phyloP scores from a whole-genome alignment of 176 grass and related monocot genomes.

The Sorghum bicolor region DNA sequence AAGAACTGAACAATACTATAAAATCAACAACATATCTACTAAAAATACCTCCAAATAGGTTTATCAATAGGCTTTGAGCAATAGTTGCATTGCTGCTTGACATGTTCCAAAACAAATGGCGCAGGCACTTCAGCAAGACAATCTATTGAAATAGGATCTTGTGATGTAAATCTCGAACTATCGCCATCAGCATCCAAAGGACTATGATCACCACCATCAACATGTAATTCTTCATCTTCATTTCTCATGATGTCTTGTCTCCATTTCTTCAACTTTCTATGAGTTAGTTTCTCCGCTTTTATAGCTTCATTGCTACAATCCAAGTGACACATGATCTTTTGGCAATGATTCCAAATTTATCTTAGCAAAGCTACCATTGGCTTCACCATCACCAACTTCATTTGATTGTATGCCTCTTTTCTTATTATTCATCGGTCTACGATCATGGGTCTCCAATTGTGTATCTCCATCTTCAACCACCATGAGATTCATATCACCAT shows the following conservation, averaged over 20 bases:
- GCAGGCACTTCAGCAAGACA: background rate
- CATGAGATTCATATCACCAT: background rate
- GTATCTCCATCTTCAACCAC: background rate
- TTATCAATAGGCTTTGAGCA: constrained; percentile 1
- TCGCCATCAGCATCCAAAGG: background rate
- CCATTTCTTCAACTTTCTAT: background rate
- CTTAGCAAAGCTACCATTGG: background rate
- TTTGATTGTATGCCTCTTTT: background rate
- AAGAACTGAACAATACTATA: background rate
- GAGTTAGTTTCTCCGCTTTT: background rate
- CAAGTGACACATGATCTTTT: background rate
- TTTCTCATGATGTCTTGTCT: background rate
- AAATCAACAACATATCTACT: background rate
- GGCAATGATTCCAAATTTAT: background rate
- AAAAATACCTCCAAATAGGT: background rate
- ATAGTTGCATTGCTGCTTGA: background rate
- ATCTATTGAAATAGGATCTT: background rate
- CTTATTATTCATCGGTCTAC: background rate
- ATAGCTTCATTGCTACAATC: background rate
- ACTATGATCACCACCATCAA: background rate
- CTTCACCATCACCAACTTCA: background rate
- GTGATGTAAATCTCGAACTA: background rate
- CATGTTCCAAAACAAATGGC: background rate
- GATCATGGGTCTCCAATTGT: background rate
- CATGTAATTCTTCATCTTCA: background rate